Base-by-base conservation (phyloP, 768 basidiomycete species). In the Naematelia encephala region DNA sequence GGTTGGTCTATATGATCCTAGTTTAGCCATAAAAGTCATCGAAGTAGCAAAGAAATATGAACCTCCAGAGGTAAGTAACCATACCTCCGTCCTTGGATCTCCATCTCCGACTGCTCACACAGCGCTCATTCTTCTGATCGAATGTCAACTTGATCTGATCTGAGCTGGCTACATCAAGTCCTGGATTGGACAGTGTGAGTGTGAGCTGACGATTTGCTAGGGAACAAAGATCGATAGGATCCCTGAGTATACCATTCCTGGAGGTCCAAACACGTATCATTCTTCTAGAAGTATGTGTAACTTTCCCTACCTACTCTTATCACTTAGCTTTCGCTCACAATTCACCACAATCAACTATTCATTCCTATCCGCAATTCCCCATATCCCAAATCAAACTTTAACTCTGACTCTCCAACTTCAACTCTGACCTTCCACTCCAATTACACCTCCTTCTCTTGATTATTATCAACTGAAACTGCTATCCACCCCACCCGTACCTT, bases 31-130 rank as follows among this genome's bases (percentile, higher is more conserved):
- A 46, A 72, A 72, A 56, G 56, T 69, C 5, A 62, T 69, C 21
- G 70, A 61, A 22, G 70, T 69, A 10, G 70, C 70, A 10, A 69
- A 69, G 56, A 72, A 72, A 52, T 72, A 72, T 46, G 59, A 69
- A 29, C 30, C 39, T 48, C 68, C 66, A 0, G 62, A 69, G 21
- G 70, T 72, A 39, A 63, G 70, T 34, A 5, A 14, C 11, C 11
- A 25, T 34, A 28, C 34, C 34, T 39, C n/a, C n/a, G n/a, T 39
- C 8, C 34, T 16, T 39, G 34, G 8, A 39, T 39, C 16, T 16
- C 34, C 34, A 8, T 39, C 8, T 39, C 34, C 34, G 16, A 8
- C 34, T 39, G 34, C 34, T 39, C 34, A 8, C 34, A 16, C 34
- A 39, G 8, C 34, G n/a, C n/a, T n/a, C n/a, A n/a, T n/a, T n/a